A percentile compares a stretch with the other conserved stretches of the same genome.
Conservation (phyloP, 371 early-diverging fungal species). For the Mucor ambiguus region DNA sequence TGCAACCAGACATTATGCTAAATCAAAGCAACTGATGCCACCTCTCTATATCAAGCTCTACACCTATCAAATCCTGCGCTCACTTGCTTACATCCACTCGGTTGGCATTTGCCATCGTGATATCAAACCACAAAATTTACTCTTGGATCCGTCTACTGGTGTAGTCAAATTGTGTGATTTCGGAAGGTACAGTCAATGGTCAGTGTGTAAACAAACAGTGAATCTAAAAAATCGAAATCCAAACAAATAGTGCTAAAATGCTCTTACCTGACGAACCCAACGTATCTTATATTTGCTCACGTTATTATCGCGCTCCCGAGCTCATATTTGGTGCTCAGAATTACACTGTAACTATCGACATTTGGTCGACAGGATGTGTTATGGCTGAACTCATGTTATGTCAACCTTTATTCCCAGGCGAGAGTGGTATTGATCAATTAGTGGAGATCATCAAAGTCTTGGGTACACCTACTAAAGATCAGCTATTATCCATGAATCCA, state of each 20-base stretch:
- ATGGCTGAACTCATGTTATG: slow-evolving; percentile 98
- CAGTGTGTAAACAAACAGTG: not conserved
- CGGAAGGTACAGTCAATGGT: slow-evolving; percentile 68
- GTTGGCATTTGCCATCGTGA: slow-evolving; percentile 68
- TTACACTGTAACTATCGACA: slow-evolving; percentile 90
- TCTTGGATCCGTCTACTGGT: slow-evolving; percentile 79
- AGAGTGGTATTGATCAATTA: slow-evolving; percentile 99
- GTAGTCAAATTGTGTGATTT: slow-evolving; percentile 98
- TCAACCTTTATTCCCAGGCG: slow-evolving; percentile 99
- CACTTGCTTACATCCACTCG: slow-evolving; percentile 96
- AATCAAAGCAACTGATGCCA: slow-evolving; percentile 90
- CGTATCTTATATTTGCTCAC: slow-evolving; percentile 97
- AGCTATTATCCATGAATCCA: slow-evolving; percentile 95
- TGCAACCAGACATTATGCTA: slow-evolving; percentile 77
- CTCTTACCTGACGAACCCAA: slow-evolving; percentile 94
- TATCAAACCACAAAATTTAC: slow-evolving; percentile 76
- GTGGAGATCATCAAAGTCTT: slow-evolving; percentile 99
- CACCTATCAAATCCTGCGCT: slow-evolving; percentile 96
- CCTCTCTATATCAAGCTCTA: slow-evolving; percentile 88
- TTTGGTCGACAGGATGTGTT: slow-evolving; percentile 99
- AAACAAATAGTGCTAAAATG: slow-evolving; percentile 81
- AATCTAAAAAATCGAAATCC: not conserved
- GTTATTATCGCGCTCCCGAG: slow-evolving; percentile 99
- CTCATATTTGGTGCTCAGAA: slow-evolving; percentile 95
- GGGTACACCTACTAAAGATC: slow-evolving; percentile 98